Conservation (phyloP, 106 monocot genomes). For the Apostasia ramifera region DNA sequence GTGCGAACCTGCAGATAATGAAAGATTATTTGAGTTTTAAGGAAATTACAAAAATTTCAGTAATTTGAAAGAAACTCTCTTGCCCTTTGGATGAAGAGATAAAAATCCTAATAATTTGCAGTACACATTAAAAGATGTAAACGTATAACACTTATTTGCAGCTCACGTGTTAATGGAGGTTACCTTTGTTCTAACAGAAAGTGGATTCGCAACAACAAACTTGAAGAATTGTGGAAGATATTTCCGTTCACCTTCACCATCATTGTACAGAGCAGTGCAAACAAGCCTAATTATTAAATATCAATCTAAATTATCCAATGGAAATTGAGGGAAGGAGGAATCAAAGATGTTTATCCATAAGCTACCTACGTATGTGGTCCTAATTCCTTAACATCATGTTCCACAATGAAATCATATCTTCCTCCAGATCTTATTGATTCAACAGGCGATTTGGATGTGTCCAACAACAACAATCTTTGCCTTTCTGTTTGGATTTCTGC, state of each 20-base stretch:
- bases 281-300: constrained; percentile 63
- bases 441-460: constrained; percentile 83
- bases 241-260: constrained; percentile 88
- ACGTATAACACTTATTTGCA: neutral
- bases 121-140: no score
- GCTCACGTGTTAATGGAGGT: neutral
- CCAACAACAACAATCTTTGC: constrained; percentile 68
- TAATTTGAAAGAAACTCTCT: neutral
- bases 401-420: constrained; percentile 95
- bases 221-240: constrained; percentile 99
- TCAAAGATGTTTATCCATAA: constrained; percentile 1
- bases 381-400: constrained; percentile 97
- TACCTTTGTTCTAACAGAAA: constrained; percentile 99
- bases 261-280: constrained; percentile 93
- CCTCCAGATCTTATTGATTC: constrained; percentile 92
- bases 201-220: constrained; percentile 85
- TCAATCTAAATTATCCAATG: constrained; percentile 7
- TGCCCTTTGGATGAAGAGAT: no score
- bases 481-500: constrained; percentile 97
- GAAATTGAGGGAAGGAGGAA: neutral
- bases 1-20: constrained; percentile 68
- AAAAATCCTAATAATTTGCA: no score
- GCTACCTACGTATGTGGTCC: constrained; percentile 84
- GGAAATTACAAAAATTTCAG: neutral
- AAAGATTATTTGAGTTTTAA: constrained; percentile 5